phyloP scores from a whole-genome alignment of 2,329 filamentous ascomycete genomes.

The Pseudocercospora pini-densiflorae region DNA sequence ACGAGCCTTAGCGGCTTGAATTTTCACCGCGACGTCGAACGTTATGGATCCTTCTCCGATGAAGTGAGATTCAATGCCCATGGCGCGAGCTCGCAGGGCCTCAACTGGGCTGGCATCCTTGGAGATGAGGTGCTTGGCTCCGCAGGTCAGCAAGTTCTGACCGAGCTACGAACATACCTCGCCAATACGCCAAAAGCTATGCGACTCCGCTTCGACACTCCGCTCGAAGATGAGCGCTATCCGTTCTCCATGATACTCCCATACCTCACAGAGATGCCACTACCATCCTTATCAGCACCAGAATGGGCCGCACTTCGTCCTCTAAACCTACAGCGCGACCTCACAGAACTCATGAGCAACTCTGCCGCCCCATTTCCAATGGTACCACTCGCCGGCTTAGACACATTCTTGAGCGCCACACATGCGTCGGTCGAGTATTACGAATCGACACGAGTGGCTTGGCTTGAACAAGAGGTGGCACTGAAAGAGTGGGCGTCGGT shows the following conservation, averaged over 20 bases:
- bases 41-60: slow-evolving; percentile 4
- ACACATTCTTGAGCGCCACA: slow-evolving; percentile 17
- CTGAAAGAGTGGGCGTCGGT: slow-evolving; percentile 24
- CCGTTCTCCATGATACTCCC: slow-evolving; percentile 15
- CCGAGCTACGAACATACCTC: slow-evolving; percentile 11
- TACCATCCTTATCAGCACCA: slow-evolving; percentile 18
- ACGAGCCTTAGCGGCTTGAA: slow-evolving; percentile 1
- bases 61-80: slow-evolving; percentile 13
- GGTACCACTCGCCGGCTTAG: slow-evolving; percentile 17
- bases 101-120: slow-evolving; percentile 14
- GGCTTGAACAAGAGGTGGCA: slow-evolving; percentile 21
- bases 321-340: slow-evolving; percentile 5
- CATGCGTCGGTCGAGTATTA: slow-evolving; percentile 23
- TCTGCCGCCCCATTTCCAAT: slow-evolving; percentile 19
- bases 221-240: slow-evolving; percentile 1
- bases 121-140: neutral
- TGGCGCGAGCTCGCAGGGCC: slow-evolving; percentile 16
- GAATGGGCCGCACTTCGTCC: slow-evolving; percentile 20
- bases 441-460: slow-evolving; percentile 20
- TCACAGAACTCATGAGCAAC: slow-evolving; percentile 15
- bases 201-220: slow-evolving; percentile 13
- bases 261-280: slow-evolving; percentile 17
- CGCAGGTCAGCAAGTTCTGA: slow-evolving; percentile 4
- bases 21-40: neutral
- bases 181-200: slow-evolving; percentile 5